Evolutionary conservation across 163 green algal species (phyloP).

Genomic region (Chloromonas sp.): DNA sequence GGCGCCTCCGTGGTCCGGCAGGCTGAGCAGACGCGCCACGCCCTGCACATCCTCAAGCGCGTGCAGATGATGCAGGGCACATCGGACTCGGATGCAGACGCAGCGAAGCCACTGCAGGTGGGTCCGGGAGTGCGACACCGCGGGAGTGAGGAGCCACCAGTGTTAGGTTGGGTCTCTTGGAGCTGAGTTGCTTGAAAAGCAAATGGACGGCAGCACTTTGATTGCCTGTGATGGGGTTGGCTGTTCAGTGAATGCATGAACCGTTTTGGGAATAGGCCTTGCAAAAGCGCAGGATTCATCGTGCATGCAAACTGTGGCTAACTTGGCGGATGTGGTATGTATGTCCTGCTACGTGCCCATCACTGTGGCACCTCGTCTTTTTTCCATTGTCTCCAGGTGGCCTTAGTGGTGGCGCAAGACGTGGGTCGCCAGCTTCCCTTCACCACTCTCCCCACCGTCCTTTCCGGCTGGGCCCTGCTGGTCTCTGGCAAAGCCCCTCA

Average conservation of each 20-base stretch:
- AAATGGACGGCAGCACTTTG: no score
- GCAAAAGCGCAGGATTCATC: no score
- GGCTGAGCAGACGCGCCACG: constrained; percentile 18
- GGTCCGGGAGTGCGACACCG: not conserved
- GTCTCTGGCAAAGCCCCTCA: not conserved
- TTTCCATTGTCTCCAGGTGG: constrained; percentile 5
- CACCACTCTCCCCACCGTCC: constrained; percentile 11
- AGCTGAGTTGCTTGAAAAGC: no score
- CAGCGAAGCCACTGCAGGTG: constrained; percentile 20
- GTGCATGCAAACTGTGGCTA: no score
- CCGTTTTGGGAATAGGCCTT: no score
- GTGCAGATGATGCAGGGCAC: constrained; percentile 20
- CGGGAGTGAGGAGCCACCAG: no score
- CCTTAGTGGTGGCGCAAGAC: constrained; percentile 28
- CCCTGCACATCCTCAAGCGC: constrained; percentile 30
- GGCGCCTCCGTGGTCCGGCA: constrained; percentile 22
- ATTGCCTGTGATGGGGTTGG: no score
- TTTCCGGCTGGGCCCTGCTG: constrained; percentile 14
- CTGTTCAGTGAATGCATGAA: no score
- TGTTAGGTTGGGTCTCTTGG: no score
- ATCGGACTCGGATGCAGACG: constrained; percentile 7
- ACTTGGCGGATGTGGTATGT: no score
- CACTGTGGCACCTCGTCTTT: no score
- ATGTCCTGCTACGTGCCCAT: no score
- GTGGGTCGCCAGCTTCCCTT: constrained; percentile 29